phyloP scores from a whole-genome alignment of 129 eudicot species.

The Solidago caesia region DNA sequence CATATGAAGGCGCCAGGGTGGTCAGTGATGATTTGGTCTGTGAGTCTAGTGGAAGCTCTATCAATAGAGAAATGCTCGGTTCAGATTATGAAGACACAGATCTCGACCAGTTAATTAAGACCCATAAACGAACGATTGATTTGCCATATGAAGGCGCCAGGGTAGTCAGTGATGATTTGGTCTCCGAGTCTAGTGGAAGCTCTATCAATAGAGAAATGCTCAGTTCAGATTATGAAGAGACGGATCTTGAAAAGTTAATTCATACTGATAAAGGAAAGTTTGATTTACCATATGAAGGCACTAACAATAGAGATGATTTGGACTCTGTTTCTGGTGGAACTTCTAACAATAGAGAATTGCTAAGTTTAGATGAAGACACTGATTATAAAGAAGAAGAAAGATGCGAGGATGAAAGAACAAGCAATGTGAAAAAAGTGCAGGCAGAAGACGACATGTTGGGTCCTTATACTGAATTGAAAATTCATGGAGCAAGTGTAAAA shows the following conservation, averaged over 20 bases:
- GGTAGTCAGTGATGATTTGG: neutral
- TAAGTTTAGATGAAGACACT: neutral
- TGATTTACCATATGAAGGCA: no score
- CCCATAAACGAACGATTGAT: neutral
- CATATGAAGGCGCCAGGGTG: neutral
- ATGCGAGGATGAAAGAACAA: neutral
- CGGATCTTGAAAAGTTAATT: neutral
- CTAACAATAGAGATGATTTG: no score
- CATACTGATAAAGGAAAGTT: neutral
- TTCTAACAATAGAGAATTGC: no score
- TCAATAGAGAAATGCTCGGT: neutral
- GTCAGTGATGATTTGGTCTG: neutral
- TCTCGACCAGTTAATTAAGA: neutral
- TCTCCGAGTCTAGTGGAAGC: neutral
- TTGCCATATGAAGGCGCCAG: neutral
- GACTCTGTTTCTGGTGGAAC: no score
- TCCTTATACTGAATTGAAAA: conserved; percentile 11
- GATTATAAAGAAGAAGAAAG: neutral
- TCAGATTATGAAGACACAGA: conserved; percentile 8
- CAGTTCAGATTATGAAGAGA: neutral
- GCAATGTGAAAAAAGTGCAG: neutral
- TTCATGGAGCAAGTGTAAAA: conserved; percentile 12
- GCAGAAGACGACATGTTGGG: neutral
- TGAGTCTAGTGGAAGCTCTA: neutral
- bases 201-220: neutral